Evolutionary conservation across 2,329 filamentous ascomycete genomes (phyloP), one percentile per base, ranked within the genome.

Genomic region (Fusarium denticulatum): DNA sequence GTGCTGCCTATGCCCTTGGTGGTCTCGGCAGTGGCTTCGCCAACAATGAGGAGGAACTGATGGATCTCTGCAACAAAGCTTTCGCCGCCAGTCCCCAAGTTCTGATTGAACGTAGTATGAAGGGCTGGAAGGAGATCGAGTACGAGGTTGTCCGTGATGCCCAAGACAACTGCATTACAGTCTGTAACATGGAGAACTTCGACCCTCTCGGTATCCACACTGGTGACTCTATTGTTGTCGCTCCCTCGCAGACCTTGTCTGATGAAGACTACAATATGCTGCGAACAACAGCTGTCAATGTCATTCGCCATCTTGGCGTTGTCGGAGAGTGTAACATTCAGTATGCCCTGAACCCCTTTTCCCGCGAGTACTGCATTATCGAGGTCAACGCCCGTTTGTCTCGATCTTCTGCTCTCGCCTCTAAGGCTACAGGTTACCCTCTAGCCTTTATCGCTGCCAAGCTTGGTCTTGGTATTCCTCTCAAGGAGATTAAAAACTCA

Each of bases 161-260:
- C 64, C 91, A 94, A 78, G 95, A 99, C 86, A 98, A 98, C 88
- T 99, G 96, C 82, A 98, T 99, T 81, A 99, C 96, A 12, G 96
- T 99, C 71, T 99, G 96, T 84, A 99, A 99, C 87, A 98, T 99
- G 96, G 96, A 99, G 86, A 99, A 99, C 86, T 99, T 99, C 80
- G 96, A 99, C 82, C 96, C 96, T 62, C 91, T 99, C 4, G 96
- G 96, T 79, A 98, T 98, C 72, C 96, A 98, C 81, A 99, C 96
- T 6, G 96, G 96, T 82, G 96, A 99, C 81, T 98, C 96, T 18
- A 98, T 99, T 75, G 96, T 99, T 59, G 96, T 99, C 52, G 96
- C 96, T 14, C 96, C 96, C 45, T 98, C 96, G 7, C 96, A 98
- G 84, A 99, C 96, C 0, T 87, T 99, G 26, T 97, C 95, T 6